A percentile compares a stretch with the other conserved stretches of the same genome.
Evolutionary conservation across 2,329 filamentous ascomycete species (phyloP).

Genomic region (Ophiostoma quercus): DNA sequence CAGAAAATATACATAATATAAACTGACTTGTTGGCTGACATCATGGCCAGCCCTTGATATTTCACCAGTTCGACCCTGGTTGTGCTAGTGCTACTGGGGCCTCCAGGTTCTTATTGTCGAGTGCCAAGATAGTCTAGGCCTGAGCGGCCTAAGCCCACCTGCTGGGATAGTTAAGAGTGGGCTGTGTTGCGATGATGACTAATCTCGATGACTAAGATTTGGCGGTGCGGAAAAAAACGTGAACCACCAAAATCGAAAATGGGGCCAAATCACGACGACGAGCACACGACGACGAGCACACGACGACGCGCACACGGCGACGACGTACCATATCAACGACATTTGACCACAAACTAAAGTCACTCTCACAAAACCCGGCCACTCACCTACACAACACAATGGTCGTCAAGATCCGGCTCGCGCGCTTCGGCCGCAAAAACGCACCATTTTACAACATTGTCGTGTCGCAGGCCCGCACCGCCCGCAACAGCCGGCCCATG

Average conservation of each 20-base stretch:
- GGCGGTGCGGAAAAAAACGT: neutral
- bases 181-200: neutral
- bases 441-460: conserved; percentile 97
- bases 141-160: neutral
- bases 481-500: conserved; percentile 79
- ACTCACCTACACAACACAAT: conserved; percentile 43
- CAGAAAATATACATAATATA: neutral
- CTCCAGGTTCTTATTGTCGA: neutral
- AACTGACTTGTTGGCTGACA: neutral
- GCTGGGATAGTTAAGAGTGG: neutral
- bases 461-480: conserved; percentile 76
- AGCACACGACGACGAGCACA: neutral
- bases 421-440: conserved; percentile 85
- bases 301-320: neutral
- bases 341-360: neutral
- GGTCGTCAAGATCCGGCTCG: conserved; percentile 90
- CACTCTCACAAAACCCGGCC: neutral
- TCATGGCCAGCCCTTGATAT: neutral
- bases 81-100: neutral
- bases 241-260: neutral
- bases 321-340: neutral
- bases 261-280: neutral
- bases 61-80: neutral
- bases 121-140: neutral
- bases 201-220: neutral